Evolutionary conservation across 805 yeast species (phyloP), one percentile per base, ranked within the genome.

Genomic region (Kuraishia piskuri): DNA sequence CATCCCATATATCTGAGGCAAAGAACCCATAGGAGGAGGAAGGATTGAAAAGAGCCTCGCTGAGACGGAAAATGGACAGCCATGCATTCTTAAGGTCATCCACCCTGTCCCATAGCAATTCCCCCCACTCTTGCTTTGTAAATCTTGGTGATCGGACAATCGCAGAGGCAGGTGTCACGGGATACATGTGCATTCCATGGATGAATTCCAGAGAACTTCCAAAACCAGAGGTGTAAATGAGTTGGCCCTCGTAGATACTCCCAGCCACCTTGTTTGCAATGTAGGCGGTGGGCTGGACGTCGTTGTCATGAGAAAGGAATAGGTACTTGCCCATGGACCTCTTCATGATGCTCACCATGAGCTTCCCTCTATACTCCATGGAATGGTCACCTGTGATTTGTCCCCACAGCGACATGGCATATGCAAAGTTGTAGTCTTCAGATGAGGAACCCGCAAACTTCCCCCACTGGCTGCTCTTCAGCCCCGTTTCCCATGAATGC

Each of bases 21-120:
- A 88, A 89, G 68, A 80, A 90, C 1, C 69, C 58, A 63, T 82
- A 89, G 0, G 95, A 75, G 1, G 76, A 54, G 37, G 65, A 59
- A 0, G 97, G 91, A 63, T 90, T 88, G 61, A 69, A 79, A 20
- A 91, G 69, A 0, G 96, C 96, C 53, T 77, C 74, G 64, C 90
- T 89, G 50, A 88, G 72, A 74, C 84, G 79, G 52, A 90, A 72
- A 4, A 86, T 72, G 46, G 90, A 89, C 56, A 77, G 79, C 91
- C 90, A 86, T 0, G 90, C 90, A 59, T 79, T 83, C 7, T 74
- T 77, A 9, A 84, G 77, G 40, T 12, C 40, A 31, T 31, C 40
- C 8, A 31, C 40, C 40, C 40, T 31, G 17, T 31, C 40, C 40
- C 40, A 31, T 31, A 31, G 14, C 9, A 31, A n/a, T 54, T 77